These are phyloP conservation scores for Aspergillus aculeatinus DNA, from an alignment of 2,329 filamentous ascomycete genomes.

Conservation along the genomic window DNA sequence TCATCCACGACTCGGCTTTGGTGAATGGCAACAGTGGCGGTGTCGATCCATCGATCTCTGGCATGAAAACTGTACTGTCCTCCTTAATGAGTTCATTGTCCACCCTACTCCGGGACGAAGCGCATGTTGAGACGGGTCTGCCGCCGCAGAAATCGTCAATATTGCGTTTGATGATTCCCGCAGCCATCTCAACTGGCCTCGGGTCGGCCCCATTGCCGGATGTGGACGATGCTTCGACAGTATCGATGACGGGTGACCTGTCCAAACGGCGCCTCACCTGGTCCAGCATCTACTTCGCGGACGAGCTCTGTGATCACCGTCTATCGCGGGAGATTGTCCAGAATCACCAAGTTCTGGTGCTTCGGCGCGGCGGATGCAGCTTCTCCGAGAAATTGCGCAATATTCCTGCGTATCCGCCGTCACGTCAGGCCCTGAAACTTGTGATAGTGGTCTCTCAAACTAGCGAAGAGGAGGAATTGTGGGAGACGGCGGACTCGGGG, in stretches of 20 bases:
- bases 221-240: slow-evolving; percentile 53
- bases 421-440: slow-evolving; percentile 65
- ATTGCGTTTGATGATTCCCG: slow-evolving; percentile 46
- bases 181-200: slow-evolving; percentile 51
- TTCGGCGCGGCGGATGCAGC: slow-evolving; percentile 78
- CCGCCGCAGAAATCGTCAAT: slow-evolving; percentile 32
- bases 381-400: slow-evolving; percentile 81
- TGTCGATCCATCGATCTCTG: slow-evolving; percentile 32
- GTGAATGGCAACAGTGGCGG: slow-evolving; percentile 26
- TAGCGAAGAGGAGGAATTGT: slow-evolving; percentile 48
- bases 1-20: slow-evolving; percentile 23
- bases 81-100: slow-evolving; percentile 53
- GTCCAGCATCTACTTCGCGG: slow-evolving; percentile 70
- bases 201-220: slow-evolving; percentile 69
- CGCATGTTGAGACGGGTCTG: slow-evolving; percentile 31
- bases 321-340: slow-evolving; percentile 54
- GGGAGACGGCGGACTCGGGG: slow-evolving; percentile 24
- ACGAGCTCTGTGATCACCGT: slow-evolving; percentile 61
- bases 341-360: slow-evolving; percentile 72
- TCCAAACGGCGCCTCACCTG: slow-evolving; percentile 59
- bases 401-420: slow-evolving; percentile 74
- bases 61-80: slow-evolving; percentile 45
- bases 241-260: slow-evolving; percentile 37
- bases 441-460: slow-evolving; percentile 73
- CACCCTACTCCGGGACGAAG: slow-evolving; percentile 48